Percentiles rank a stretch among this genome's conserved stretches.
Evolutionary conservation across 495 filamentous ascomycete genomes (phyloP).

Genomic region (Aspergillus steynii): DNA sequence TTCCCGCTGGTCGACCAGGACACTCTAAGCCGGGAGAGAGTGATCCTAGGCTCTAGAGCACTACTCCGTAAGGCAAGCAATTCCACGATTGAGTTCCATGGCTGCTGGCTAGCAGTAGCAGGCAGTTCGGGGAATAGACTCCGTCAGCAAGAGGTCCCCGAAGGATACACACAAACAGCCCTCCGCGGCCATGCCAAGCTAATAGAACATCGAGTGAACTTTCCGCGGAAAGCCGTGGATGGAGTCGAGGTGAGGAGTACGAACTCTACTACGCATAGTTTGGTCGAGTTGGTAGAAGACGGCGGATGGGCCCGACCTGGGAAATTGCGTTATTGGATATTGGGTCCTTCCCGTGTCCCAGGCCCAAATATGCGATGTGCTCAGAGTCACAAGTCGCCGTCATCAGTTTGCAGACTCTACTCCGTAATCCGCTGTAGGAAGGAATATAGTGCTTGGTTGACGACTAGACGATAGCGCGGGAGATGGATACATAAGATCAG

Average conservation of each 20-base stretch:
- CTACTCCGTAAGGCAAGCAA: not conserved
- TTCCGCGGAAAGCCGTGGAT: slow-evolving; percentile 10
- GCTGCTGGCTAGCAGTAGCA: not conserved
- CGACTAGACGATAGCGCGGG: not conserved
- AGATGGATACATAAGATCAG: not conserved
- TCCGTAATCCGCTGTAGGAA: not conserved
- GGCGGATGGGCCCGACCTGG: not conserved
- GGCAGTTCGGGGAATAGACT: not conserved
- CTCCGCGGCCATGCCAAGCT: slow-evolving; percentile 2
- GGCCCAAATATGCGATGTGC: not conserved
- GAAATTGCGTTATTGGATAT: not conserved
- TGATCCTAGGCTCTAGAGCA: not conserved
- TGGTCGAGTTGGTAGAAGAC: not conserved
- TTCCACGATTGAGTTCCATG: not conserved
- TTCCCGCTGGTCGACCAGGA: too few relatives aligned
- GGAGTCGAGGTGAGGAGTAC: not conserved
- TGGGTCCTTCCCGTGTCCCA: not conserved
- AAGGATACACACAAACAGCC: not conserved
- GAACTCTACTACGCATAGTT: slow-evolving; percentile 17
- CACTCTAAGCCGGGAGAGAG: not conserved
- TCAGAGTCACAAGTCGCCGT: not conserved
- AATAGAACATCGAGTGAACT: slow-evolving; percentile 6
- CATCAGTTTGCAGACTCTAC: not conserved
- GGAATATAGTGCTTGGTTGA: not conserved
- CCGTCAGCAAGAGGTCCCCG: not conserved